These are phyloP conservation scores for Holtermanniella nyarrowii DNA, from an alignment of 768 basidiomycete genomes.

Conservation along the genomic window DNA sequence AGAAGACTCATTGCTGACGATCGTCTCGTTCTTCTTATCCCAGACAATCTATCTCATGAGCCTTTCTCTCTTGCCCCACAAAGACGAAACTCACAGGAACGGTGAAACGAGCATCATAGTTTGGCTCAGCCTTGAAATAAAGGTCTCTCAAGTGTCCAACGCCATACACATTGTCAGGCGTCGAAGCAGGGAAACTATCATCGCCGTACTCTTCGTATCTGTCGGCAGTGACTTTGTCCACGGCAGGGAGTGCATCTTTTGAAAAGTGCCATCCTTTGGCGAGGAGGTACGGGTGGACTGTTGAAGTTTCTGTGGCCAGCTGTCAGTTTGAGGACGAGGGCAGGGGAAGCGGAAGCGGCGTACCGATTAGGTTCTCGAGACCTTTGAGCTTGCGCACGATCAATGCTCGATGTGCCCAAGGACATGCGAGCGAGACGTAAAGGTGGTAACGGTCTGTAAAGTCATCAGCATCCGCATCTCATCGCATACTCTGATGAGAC, in stretches of 20 bases:
- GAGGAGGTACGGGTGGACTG: slow-evolving; percentile 81
- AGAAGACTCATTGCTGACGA: slow-evolving; percentile 84
- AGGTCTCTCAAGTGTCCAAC: slow-evolving; percentile 69
- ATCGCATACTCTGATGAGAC: slow-evolving; percentile 15
- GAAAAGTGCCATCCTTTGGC: slow-evolving; percentile 79
- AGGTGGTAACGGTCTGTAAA: slow-evolving; percentile 73
- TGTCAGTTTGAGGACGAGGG: background rate
- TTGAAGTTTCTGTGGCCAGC: slow-evolving; percentile 54
- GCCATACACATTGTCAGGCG: slow-evolving; percentile 62
- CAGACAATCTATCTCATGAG: slow-evolving; percentile 51
- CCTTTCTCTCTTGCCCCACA: too few relatives aligned
- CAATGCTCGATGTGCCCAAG: slow-evolving; percentile 87
- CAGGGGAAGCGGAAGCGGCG: slow-evolving; percentile 30
- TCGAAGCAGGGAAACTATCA: slow-evolving; percentile 52
- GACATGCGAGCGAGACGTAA: slow-evolving; percentile 68
- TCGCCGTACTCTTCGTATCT: slow-evolving; percentile 8
- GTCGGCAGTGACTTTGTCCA: background rate
- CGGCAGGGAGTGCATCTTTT: slow-evolving; percentile 14
- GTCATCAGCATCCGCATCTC: background rate
- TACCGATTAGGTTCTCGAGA: slow-evolving; percentile 70
- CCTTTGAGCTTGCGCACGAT: slow-evolving; percentile 88
- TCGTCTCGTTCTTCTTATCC: slow-evolving; percentile 76
- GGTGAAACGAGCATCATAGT: slow-evolving; percentile 52
- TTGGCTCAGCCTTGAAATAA: slow-evolving; percentile 63
- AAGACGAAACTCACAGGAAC: slow-evolving; percentile 21